Evolutionary conservation across 1,284 basidiomycete genomes (phyloP).

Genomic region (Apiotrichum porosum): DNA sequence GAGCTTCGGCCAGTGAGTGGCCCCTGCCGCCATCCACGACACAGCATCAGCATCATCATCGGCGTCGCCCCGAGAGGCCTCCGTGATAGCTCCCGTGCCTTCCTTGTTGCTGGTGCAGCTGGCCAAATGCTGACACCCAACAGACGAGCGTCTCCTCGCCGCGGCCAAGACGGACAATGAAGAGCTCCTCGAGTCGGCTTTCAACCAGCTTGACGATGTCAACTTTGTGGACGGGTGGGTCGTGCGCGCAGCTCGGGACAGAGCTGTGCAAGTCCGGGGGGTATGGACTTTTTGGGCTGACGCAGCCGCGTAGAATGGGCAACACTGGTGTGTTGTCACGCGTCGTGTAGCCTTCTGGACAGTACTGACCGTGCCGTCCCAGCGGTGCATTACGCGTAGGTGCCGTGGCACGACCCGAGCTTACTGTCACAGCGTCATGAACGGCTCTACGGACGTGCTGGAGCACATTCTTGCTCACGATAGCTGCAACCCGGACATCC

Average conservation of each 20-base stretch:
- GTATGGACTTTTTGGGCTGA: too few relatives aligned
- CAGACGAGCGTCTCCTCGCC: slow-evolving; percentile 68
- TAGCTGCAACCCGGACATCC: slow-evolving; percentile 75
- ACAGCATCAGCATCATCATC: not conserved
- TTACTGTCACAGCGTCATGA: slow-evolving; percentile 25
- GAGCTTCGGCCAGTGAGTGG: slow-evolving; percentile 43
- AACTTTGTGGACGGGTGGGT: slow-evolving; percentile 72
- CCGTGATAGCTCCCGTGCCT: not conserved
- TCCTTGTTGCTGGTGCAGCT: not conserved
- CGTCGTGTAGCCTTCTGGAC: too few relatives aligned
- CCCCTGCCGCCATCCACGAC: too few relatives aligned
- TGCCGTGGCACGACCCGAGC: slow-evolving; percentile 4
- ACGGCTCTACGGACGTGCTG: slow-evolving; percentile 61
- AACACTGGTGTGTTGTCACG: slow-evolving; percentile 64
- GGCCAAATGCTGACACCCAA: slow-evolving; percentile 2
- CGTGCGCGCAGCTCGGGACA: too few relatives aligned
- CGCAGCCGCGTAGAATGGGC: slow-evolving; percentile 55
- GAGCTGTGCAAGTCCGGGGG: too few relatives aligned
- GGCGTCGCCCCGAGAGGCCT: not conserved
- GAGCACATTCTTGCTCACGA: slow-evolving; percentile 70
- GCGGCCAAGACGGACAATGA: slow-evolving; percentile 72
- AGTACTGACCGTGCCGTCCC: slow-evolving; percentile 1
- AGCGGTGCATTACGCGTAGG: slow-evolving; percentile 79
- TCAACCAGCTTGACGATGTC: slow-evolving; percentile 60
- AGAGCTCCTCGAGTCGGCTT: slow-evolving; percentile 61